Evolutionary conservation across 2,329 filamentous ascomycete species (phyloP), one percentile per base, ranked within the genome.

Genomic region (Teratosphaeria nubilosa): DNA sequence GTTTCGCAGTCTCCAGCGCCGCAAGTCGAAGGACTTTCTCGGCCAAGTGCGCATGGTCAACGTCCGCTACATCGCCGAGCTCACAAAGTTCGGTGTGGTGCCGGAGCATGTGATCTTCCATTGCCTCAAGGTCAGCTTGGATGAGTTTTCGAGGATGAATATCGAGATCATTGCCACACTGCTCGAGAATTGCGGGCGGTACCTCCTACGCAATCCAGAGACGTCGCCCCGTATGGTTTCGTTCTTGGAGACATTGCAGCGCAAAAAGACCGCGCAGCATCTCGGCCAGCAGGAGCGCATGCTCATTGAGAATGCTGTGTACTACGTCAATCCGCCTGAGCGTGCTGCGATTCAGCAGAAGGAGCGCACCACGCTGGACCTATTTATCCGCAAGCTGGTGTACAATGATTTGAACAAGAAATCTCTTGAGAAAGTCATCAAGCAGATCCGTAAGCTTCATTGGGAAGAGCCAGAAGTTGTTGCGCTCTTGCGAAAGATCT

Each of bases 71-170:
- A 84, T 99, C 55, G 91, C 94, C 7, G 94, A 99, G 74, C 77
- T 99, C 69, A 99, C 94, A 59, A 99, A 99, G 70, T 99, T 99
- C 69, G 92, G 94, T 32, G 90, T 96, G 32, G 94, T 99, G 9
- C 94, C 95, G 0, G 94, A 99, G 73, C 94, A 99, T 73, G 92
- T 99, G 63, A 95, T 99, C 56, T 99, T 99, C 70, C 94, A 99
- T 70, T 99, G 94, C 70, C 84, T 99, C 66, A 99, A 96, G 73
- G 92, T 99, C 72, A 95, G 92, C 65, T 77, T 99, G 30, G 94
- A 99, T 68, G 94, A 99, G 69, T 99, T 99, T 70, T 96, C 94
- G 2, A 84, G 92, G 61, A 96, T 96, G 88, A 99, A 99, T 69
- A 96, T 99, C 63, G 95, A 99, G 73, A 96, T 99, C 66, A 92